phyloP scores from a whole-genome alignment of 768 basidiomycete species.

The Boletus tomentosulus region DNA sequence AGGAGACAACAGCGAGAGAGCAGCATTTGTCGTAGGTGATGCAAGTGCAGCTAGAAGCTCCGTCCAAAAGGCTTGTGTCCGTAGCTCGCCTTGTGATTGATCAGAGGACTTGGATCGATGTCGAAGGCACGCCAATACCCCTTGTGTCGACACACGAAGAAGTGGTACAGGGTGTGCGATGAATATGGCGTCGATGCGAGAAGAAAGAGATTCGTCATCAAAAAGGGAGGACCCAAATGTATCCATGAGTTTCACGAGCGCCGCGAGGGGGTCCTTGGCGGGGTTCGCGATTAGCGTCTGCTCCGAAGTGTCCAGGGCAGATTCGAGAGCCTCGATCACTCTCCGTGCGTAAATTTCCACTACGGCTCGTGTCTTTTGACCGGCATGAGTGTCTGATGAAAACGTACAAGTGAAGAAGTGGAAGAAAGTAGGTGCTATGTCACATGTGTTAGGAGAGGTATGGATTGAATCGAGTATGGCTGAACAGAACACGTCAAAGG shows the following conservation, averaged over 20 bases:
- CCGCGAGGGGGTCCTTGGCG: constrained; percentile 22
- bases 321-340: constrained; percentile 27
- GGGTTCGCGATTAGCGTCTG: neutral
- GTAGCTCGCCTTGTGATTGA: constrained; percentile 3
- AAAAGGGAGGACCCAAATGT: constrained; percentile 53
- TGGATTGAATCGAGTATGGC: constrained; percentile 5
- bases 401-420: constrained; percentile 43
- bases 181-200: constrained; percentile 44
- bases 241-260: constrained; percentile 41
- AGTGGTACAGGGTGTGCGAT: constrained; percentile 36
- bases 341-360: constrained; percentile 15
- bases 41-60: constrained; percentile 42
- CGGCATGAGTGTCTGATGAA: constrained; percentile 9
- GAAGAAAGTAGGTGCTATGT: constrained; percentile 43
- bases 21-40: constrained; percentile 20
- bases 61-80: constrained; percentile 20
- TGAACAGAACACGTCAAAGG: constrained; percentile 43
- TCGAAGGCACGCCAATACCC: constrained; percentile 52
- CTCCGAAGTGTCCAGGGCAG: constrained; percentile 5
- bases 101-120: constrained; percentile 14
- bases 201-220: constrained; percentile 36
- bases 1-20: constrained; percentile 42
- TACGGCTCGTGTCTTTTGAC: constrained; percentile 8
- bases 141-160: constrained; percentile 36
- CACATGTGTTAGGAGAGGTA: neutral